Percentiles rank a stretch among this genome's conserved stretches.
phyloP scores from a whole-genome alignment of 352 stramenopile species.

The Phytophthora meadii region DNA sequence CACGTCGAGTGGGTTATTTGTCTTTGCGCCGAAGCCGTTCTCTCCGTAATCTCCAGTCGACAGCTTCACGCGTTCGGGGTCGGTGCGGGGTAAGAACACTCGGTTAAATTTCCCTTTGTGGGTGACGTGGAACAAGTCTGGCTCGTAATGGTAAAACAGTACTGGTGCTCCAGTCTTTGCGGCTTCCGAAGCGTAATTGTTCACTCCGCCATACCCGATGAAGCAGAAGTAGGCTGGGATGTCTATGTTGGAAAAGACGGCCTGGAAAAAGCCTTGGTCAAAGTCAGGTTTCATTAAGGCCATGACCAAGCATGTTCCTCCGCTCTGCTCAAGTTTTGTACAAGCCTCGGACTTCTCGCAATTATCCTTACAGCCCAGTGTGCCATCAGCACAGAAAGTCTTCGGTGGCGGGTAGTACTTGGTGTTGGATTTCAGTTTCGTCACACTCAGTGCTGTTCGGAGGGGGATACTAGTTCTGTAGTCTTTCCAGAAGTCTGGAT shows the following conservation, averaged over 20 bases:
- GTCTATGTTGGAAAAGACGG: slow-evolving; percentile 49
- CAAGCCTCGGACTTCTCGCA: slow-evolving; percentile 58
- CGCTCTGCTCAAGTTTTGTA: slow-evolving; percentile 36
- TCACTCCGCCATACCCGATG: slow-evolving; percentile 46
- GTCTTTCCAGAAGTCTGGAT: slow-evolving; percentile 57
- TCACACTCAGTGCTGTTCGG: slow-evolving; percentile 33
- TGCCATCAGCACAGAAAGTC: slow-evolving; percentile 37
- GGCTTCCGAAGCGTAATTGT: slow-evolving; percentile 42
- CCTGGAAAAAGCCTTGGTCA: slow-evolving; percentile 55
- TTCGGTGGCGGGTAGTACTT: slow-evolving; percentile 41
- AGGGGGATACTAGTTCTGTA: slow-evolving; percentile 50
- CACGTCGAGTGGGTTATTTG: slow-evolving; percentile 50
- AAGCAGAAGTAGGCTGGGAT: slow-evolving; percentile 78
- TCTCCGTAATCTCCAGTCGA: slow-evolving; percentile 54
- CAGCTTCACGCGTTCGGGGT: slow-evolving; percentile 37
- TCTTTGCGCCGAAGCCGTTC: slow-evolving; percentile 51
- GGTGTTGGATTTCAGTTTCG: slow-evolving; percentile 33
- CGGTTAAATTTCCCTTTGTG: slow-evolving; percentile 50
- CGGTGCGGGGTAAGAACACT: slow-evolving; percentile 45
- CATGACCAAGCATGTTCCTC: slow-evolving; percentile 54
- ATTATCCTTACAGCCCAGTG: slow-evolving; percentile 50
- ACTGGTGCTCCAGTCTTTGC: slow-evolving; percentile 33
- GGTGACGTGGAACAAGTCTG: slow-evolving; percentile 51
- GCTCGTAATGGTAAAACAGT: slow-evolving; percentile 66
- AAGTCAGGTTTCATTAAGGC: slow-evolving; percentile 36